Evolutionary conservation across 2,329 filamentous ascomycete species (phyloP).

Genomic region (Amphichorda felina): DNA sequence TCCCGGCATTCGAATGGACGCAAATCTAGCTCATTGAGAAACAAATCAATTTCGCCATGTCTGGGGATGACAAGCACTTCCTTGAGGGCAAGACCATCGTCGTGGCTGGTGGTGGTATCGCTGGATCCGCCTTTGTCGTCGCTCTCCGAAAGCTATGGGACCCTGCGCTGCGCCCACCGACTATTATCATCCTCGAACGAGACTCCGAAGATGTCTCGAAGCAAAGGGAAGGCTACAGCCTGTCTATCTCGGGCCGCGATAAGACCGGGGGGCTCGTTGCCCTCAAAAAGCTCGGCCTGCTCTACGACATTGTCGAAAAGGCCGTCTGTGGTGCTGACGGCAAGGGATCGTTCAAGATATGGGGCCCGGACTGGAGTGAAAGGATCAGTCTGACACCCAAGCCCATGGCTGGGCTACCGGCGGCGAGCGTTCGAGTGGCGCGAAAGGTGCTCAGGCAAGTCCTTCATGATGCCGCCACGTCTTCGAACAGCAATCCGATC

Average conservation of each 20-base stretch:
- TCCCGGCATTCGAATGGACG: too few relatives aligned
- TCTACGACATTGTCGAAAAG: conserved; percentile 18
- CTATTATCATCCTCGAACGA: conserved; percentile 28
- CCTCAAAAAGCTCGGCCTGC: conserved; percentile 23
- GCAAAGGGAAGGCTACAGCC: conserved; percentile 23
- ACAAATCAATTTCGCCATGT: too few relatives aligned
- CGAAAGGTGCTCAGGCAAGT: conserved; percentile 21
- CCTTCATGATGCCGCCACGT: conserved; percentile 14
- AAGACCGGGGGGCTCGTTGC: conserved; percentile 21
- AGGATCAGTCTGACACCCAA: conserved; percentile 17
- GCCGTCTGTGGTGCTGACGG: conserved; percentile 17
- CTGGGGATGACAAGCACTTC: conserved; percentile 9
- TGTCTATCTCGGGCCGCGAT: conserved; percentile 24
- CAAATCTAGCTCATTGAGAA: too few relatives aligned
- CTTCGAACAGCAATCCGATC: conserved; percentile 7
- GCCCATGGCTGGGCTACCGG: conserved; percentile 20
- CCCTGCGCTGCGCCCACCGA: conserved; percentile 14
- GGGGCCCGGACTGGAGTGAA: conserved; percentile 23
- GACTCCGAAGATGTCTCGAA: conserved; percentile 17
- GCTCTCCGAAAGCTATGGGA: conserved; percentile 26
- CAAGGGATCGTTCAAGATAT: conserved; percentile 24
- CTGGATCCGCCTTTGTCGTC: conserved; percentile 28
- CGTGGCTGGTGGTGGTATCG: conserved; percentile 29
- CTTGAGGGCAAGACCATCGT: conserved; percentile 28
- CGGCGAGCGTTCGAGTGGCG: conserved; percentile 21